Evolutionary conservation across 345 rosid species (phyloP).

Genomic region (Camelina neglecta): DNA sequence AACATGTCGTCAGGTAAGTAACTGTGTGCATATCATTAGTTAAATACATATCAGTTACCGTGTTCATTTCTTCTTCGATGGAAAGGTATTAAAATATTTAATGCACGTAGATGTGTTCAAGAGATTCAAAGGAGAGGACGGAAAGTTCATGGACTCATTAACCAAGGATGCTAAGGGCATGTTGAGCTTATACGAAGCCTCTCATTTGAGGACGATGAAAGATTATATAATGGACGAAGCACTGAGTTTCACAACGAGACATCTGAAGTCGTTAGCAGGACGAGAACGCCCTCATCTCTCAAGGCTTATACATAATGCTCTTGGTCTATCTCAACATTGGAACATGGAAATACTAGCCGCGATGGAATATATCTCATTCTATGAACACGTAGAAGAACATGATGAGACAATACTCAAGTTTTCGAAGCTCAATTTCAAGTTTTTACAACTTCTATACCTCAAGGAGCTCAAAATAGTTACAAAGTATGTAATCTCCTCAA

Average conservation of each 20-base stretch:
- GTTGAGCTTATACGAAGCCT: conserved; percentile 51
- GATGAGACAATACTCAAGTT: conserved; percentile 26
- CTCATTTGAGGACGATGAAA: conserved; percentile 34
- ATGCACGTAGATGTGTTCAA: conserved; percentile 43
- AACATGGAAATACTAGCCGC: conserved; percentile 20
- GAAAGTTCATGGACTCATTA: conserved; percentile 24
- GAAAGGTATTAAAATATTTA: background rate
- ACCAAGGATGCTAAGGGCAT: conserved; percentile 42
- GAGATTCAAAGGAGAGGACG: conserved; percentile 38
- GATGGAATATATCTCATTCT: conserved; percentile 9
- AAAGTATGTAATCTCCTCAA: conserved; percentile 9
- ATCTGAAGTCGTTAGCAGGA: conserved; percentile 5
- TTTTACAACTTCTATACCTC: background rate
- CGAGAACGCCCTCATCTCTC: conserved; percentile 2
- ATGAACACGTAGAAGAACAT: conserved; percentile 3
- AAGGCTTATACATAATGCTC: conserved; percentile 4
- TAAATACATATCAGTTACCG: background rate
- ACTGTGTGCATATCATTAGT: background rate
- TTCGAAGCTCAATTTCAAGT: conserved; percentile 30
- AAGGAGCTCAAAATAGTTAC: conserved; percentile 19
- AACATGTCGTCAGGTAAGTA: conserved; percentile 13
- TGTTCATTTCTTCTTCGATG: background rate
- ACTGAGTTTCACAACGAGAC: conserved; percentile 2
- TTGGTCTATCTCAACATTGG: conserved; percentile 2
- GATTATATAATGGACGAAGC: conserved; percentile 50